Evolutionary conservation across 1,284 basidiomycete species (phyloP), one percentile per base, ranked within the genome.

Genomic region (Ustilago trichophora): DNA sequence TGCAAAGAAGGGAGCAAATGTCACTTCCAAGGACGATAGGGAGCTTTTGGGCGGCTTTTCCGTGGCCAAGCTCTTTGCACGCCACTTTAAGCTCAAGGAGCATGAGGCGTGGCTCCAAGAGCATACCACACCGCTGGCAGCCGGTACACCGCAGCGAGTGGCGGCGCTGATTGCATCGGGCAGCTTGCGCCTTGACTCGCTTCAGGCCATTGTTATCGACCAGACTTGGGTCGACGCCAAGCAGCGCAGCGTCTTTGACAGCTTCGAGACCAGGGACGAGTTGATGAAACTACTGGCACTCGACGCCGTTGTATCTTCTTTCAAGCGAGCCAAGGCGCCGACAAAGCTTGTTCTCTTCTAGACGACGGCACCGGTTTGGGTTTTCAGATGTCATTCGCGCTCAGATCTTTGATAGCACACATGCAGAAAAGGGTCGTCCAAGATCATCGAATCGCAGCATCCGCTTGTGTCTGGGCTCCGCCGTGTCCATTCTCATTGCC

Each of bases 61-160:
- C 8, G 77, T 79, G 1, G 77, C 69, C 21, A 79, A 79, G 57
- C 70, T 79, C 21, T 79, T 79, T 60, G 76, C 77, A 25, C 73
- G 77, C 18, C 77, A 79, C 43, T 79, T 79, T 34, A 79, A 79
- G 58, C 53, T 75, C 37, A 64, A 72, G 47, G 74, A 72, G 44
- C 76, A 78, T 40, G 65, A 58, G 29, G 47, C 57, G n/a, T 77
- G 68, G 63, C 65, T 79, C 15, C 37, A 53, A 22, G 50, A 65
- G 10, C 60, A 76, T 22, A 56, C 58, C 10, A 51, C 66, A 13
- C 77, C 77, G 15, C 42, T 78, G 4, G 76, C 76, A 22, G 67
- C 71, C 12, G 77, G 77, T 25, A 79, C 77, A 29, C 77, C 77
- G 15, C 73, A 76, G 46, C 59, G 77, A 15, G 46, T 79, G 1